These are phyloP conservation scores for Casuarina cunninghamiana DNA, from an alignment of 306 rosid genomes.

Conservation along the genomic window DNA sequence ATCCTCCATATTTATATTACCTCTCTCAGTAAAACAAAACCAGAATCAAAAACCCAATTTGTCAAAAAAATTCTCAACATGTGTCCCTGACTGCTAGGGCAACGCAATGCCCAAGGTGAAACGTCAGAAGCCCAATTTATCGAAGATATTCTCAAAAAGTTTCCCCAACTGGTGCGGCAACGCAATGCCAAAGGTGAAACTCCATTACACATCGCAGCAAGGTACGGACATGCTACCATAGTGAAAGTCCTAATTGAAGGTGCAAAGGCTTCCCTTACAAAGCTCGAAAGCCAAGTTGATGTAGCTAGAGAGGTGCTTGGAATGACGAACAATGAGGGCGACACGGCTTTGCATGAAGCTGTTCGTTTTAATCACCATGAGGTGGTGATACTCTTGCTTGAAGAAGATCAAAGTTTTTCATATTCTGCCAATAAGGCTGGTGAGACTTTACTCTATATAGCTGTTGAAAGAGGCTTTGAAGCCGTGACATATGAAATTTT, in stretches of 20 bases:
- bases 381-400: neutral
- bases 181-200: slow-evolving; percentile 11
- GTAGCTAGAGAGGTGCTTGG: neutral
- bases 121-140: too few relatives aligned
- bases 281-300: neutral
- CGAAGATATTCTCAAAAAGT: neutral
- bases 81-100: too few relatives aligned
- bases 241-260: neutral
- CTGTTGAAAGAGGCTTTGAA: slow-evolving; percentile 1
- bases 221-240: neutral
- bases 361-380: neutral
- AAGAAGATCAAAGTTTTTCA: neutral
- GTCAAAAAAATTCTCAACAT: too few relatives aligned
- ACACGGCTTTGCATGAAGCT: slow-evolving; percentile 17
- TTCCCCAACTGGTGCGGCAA: neutral
- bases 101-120: too few relatives aligned
- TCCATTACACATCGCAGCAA: slow-evolving; percentile 6
- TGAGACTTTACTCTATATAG: slow-evolving; percentile 14
- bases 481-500: neutral
- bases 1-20: too few relatives aligned
- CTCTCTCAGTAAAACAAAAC: too few relatives aligned
- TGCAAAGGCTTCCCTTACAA: neutral
- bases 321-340: neutral
- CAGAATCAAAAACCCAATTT: too few relatives aligned
- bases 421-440: neutral